Conservation (phyloP, 2,329 filamentous ascomycete genomes). For the Teratosphaeria pseudoeucalypti region DNA sequence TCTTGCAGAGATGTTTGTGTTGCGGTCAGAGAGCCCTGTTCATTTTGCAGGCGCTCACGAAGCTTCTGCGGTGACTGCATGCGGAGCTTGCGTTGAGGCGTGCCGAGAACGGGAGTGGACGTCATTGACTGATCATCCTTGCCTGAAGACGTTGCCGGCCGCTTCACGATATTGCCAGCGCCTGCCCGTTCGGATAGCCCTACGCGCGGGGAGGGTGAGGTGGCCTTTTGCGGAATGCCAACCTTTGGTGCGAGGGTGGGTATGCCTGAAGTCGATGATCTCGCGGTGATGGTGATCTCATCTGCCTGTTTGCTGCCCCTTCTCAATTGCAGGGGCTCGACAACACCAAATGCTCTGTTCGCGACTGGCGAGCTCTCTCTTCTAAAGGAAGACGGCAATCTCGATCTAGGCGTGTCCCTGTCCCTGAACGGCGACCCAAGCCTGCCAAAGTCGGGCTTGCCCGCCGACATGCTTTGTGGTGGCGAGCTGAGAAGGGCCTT, state of each 20-base stretch:
- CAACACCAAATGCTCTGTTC: constrained; percentile 10
- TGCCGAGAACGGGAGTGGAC: constrained; percentile 9
- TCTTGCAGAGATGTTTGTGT: constrained; percentile 60
- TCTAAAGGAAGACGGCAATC: constrained; percentile 28
- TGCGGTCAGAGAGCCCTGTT: constrained; percentile 63
- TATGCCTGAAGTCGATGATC: constrained; percentile 36
- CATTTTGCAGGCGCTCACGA: constrained; percentile 73
- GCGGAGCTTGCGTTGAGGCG: constrained; percentile 49
- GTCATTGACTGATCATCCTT: constrained; percentile 12
- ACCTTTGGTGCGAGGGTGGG: constrained; percentile 33
- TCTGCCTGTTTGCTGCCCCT: constrained; percentile 18
- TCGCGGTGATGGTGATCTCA: constrained; percentile 16
- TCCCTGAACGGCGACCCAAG: constrained; percentile 30
- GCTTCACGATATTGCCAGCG: constrained; percentile 48
- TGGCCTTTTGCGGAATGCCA: constrained; percentile 25
- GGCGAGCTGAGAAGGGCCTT: constrained; percentile 28
- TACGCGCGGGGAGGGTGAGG: constrained; percentile 35
- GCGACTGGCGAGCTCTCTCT: constrained; percentile 34
- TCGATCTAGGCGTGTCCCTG: constrained; percentile 20
- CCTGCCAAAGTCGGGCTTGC: constrained; percentile 25
- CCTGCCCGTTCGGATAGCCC: constrained; percentile 42
- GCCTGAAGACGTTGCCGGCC: constrained; percentile 43
- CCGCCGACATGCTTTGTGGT: constrained; percentile 23
- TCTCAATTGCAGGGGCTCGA: constrained; percentile 18
- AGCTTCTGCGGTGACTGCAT: constrained; percentile 56